Evolutionary conservation across 2,329 filamentous ascomycete species (phyloP), one percentile per base, ranked within the genome.

Genomic region (Rutstroemia sydowiana): DNA sequence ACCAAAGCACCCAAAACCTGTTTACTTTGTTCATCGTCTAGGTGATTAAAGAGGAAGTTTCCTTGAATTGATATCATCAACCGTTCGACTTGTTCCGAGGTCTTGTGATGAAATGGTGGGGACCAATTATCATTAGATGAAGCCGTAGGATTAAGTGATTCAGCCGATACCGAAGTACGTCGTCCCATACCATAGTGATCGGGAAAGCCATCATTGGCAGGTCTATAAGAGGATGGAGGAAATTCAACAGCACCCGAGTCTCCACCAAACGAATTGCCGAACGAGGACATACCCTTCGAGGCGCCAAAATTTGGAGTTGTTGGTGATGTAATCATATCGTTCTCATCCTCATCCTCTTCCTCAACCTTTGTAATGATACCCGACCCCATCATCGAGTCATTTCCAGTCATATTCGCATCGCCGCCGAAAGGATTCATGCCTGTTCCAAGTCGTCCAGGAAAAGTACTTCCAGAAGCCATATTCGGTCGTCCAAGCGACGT

Each of bases 81-180:
- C 51, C 93, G 85, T 16, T 76, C 73, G 42, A 95, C 70, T 72
- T 97, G 93, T 13, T 95, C 90, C 1, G 76, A 65, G 0, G 87
- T 81, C 75, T 98, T 98, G 57, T 83, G 79, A 68, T 93, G 89
- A 62, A 80, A 80, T 2, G 93, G 93, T 8, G 93, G 89, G 28
- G 84, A 79, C 91, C 92, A 98, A 70, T 88, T 93, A 68, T 93
- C 89, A 63, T 88, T 85, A 52, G 82, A 81, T 55, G 90, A 85
- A 30, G 87, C 84, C 45, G 84, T 87, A 16, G 93, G 93, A 69
- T 95, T 95, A 65, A 97, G 77, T 1, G 92, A 96, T 71, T 98
- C 93, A 46, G 93, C 93, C 37, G 93, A 97, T 48, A 98, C 93
- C 3, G 93, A 97, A 36, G 91, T 96, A 63, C 93, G 88, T 58